Evolutionary conservation across 192 early-diverging fungal species (phyloP), one percentile per base, ranked within the genome.

Genomic region (Nowakowskiella sp.): DNA sequence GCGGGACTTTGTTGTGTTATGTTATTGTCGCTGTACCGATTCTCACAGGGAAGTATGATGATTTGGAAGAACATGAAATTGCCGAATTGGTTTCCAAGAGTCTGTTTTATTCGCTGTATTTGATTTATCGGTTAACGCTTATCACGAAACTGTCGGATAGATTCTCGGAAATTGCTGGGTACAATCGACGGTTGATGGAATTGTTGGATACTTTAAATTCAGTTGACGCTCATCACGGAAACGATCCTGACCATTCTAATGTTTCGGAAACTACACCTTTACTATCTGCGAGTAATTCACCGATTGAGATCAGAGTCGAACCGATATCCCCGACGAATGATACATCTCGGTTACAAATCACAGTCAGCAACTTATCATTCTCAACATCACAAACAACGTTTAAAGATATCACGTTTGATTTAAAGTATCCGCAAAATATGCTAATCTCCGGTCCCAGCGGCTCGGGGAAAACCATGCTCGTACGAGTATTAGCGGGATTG

Each of bases 91-190:
- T 94, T 46, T 85, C 88, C 57, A 70, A 78, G 67, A 85, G 81
- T 33, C 72, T 88, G 0, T 94, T 91, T 63, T 70, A 91, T 23
- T 86, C 86, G 26, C 73, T 94, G 66, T 94, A 92, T 44, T 67
- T 94, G 23, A 84, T 87, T 16, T 89, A 74, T 60, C 81, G 73
- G 25, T 92, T 91, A 59, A 81, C 82, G 0, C 50, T 60, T 4
- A 70, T 92, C 23, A 83, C 89, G 32, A 70, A 85, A 42, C 80
- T 86, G 58, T 65, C 83, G 1, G 73, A 76, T 31, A 65, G 65
- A 34, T 55, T 89, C 51, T 83, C 89, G 0, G 82, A 90, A 45
- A 54, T 92, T 21, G 84, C 86, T 21, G 90, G 92, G 4, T 92
- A 89, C 47, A 78, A 83, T 0, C 71, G 85, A 8, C 90, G 92